Evolutionary conservation across 768 basidiomycete species (phyloP).

Genomic region (Astraeus odoratus): DNA sequence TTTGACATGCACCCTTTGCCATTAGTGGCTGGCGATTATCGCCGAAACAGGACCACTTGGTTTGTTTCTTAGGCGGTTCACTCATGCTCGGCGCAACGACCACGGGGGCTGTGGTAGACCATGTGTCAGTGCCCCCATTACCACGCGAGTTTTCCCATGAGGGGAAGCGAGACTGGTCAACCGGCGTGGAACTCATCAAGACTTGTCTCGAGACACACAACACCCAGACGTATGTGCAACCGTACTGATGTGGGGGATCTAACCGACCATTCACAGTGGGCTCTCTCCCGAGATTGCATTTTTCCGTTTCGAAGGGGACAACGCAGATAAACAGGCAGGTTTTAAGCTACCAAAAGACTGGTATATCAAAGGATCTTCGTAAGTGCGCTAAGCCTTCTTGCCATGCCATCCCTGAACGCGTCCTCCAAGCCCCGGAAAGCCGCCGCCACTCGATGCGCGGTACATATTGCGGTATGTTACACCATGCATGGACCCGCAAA

Average conservation of each 20-base stretch:
- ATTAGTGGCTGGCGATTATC: slow-evolving; percentile 63
- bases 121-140: slow-evolving; percentile 63
- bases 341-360: slow-evolving; percentile 51
- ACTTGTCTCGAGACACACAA: slow-evolving; percentile 86
- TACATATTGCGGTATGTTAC: slow-evolving; percentile 78
- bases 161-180: slow-evolving; percentile 74
- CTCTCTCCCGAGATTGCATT: slow-evolving; percentile 87
- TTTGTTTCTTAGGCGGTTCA: slow-evolving; percentile 90
- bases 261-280: slow-evolving; percentile 40
- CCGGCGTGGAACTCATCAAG: slow-evolving; percentile 73
- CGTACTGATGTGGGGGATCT: background rate
- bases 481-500: background rate
- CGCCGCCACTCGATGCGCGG: slow-evolving; percentile 67
- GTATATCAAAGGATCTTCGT: slow-evolving; percentile 87
- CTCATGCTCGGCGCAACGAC: slow-evolving; percentile 84
- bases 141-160: slow-evolving; percentile 51
- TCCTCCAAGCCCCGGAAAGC: slow-evolving; percentile 18
- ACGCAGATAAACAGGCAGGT: slow-evolving; percentile 35
- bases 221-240: slow-evolving; percentile 62
- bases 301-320: slow-evolving; percentile 63
- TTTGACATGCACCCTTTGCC: background rate
- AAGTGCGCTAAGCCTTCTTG: slow-evolving; percentile 16
- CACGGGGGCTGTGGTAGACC: slow-evolving; percentile 44
- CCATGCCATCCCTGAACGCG: background rate
- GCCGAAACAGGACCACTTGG: slow-evolving; percentile 93